These are phyloP conservation scores for Kluyveromyces aestuarii DNA, from an alignment of 805 yeast genomes.

Conservation along the genomic window DNA sequence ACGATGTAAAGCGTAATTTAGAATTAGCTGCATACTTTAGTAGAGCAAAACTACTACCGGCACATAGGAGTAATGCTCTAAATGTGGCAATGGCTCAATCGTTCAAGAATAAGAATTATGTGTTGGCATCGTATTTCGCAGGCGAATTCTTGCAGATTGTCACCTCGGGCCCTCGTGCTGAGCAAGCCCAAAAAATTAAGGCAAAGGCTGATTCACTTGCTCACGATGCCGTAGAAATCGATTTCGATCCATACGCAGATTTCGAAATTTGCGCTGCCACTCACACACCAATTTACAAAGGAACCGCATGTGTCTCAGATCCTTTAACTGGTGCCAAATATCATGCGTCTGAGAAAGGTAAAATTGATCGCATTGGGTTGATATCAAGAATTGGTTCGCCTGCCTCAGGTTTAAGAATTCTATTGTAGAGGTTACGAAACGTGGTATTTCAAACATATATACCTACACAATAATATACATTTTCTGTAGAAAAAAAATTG, in stretches of 20 bases:
- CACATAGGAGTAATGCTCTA: slow-evolving; percentile 78
- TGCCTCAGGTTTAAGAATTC: slow-evolving; percentile 74
- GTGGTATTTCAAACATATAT: background rate
- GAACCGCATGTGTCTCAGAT: slow-evolving; percentile 58
- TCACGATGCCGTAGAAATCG: slow-evolving; percentile 80
- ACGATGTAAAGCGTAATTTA: slow-evolving; percentile 72
- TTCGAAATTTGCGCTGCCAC: slow-evolving; percentile 86
- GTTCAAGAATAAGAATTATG: slow-evolving; percentile 79
- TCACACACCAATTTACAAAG: slow-evolving; percentile 80
- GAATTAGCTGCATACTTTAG: slow-evolving; percentile 97
- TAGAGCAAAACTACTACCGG: slow-evolving; percentile 66
- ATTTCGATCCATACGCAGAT: slow-evolving; percentile 86
- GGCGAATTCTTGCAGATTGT: slow-evolving; percentile 65
- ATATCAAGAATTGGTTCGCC: slow-evolving; percentile 83
- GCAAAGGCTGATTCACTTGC: slow-evolving; percentile 71
- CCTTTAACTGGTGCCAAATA: slow-evolving; percentile 88
- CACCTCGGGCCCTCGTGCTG: slow-evolving; percentile 71
- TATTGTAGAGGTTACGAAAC: slow-evolving; percentile 8
- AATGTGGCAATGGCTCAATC: slow-evolving; percentile 94
- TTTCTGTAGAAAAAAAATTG: background rate
- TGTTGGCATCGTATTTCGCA: slow-evolving; percentile 86
- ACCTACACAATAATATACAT: background rate
- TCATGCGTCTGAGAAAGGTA: slow-evolving; percentile 67
- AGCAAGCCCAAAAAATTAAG: slow-evolving; percentile 78
- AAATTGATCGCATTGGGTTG: slow-evolving; percentile 63